These are phyloP conservation scores for Cinnamomum chago DNA, from an alignment of 164 flowering plant genomes.

Conservation along the genomic window DNA sequence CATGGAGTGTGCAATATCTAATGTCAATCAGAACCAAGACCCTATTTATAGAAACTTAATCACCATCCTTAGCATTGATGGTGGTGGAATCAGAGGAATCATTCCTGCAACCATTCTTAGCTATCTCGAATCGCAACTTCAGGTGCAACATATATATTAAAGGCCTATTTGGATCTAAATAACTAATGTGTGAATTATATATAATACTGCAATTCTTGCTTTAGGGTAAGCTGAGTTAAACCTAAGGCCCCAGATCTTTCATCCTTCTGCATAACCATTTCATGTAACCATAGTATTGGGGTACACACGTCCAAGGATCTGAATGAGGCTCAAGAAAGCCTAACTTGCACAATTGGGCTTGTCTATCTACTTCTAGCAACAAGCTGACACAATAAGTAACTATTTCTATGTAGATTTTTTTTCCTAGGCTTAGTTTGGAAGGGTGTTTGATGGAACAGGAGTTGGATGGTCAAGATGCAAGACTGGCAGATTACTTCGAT, in stretches of 20 bases:
- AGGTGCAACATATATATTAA: not conserved
- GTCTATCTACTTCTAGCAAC: not conserved
- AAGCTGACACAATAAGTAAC: not conserved
- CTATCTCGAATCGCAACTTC: conserved; percentile 8
- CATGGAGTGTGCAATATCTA: not conserved
- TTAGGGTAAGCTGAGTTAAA: too few relatives aligned
- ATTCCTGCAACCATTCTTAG: conserved; percentile 11
- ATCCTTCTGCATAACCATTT: not conserved
- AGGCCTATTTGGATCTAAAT: too few relatives aligned
- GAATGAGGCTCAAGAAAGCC: not conserved
- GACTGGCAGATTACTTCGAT: conserved; percentile 40
- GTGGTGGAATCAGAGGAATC: conserved; percentile 10
- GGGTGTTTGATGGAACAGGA: conserved; percentile 12
- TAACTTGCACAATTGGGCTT: not conserved
- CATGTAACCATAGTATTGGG: too few relatives aligned
- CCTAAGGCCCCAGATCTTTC: not conserved
- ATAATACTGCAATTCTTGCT: too few relatives aligned
- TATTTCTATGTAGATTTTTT: too few relatives aligned
- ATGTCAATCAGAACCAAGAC: not conserved
- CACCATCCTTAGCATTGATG: conserved; percentile 13
- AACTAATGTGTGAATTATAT: too few relatives aligned
- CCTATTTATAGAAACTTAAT: conserved; percentile 1
- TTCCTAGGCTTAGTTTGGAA: not conserved
- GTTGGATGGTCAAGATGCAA: conserved; percentile 25
- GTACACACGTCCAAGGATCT: not conserved